Conservation (phyloP, 106 monocot species). For the Phalaenopsis equestris region DNA sequence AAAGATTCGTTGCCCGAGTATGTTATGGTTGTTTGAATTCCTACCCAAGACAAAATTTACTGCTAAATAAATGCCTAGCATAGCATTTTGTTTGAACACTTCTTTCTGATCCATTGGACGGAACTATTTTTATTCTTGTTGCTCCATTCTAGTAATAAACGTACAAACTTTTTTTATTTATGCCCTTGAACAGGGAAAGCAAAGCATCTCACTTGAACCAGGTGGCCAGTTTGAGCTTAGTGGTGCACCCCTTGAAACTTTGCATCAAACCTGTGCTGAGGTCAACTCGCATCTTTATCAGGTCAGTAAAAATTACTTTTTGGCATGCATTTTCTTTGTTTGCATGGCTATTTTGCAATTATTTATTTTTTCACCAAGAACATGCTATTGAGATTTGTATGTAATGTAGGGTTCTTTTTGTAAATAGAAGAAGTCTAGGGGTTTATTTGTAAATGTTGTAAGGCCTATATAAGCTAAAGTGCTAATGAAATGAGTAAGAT, state of each 20-base stretch:
- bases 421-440: too few species aligned
- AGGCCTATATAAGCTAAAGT: too few species aligned
- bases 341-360: neutral
- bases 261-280: slow-evolving; percentile 98
- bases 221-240: slow-evolving; percentile 99
- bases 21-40: too few species aligned
- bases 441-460: too few species aligned
- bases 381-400: neutral
- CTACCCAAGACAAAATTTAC: too few species aligned
- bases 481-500: too few species aligned
- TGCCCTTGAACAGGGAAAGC: slow-evolving; percentile 60
- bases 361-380: neutral
- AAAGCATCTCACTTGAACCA: slow-evolving; percentile 91
- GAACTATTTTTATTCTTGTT: neutral
- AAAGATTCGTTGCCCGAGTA: too few species aligned
- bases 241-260: slow-evolving; percentile 92
- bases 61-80: too few species aligned
- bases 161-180: neutral
- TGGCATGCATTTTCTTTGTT: neutral
- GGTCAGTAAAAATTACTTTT: slow-evolving; percentile 26
- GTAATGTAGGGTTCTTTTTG: too few species aligned
- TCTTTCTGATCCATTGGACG: too few species aligned
- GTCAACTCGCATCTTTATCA: slow-evolving; percentile 99
- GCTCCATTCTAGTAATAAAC: neutral
- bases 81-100: too few species aligned